phyloP scores from a whole-genome alignment of 2,329 filamentous ascomycete genomes.

The Aspergillus luchuensis region DNA sequence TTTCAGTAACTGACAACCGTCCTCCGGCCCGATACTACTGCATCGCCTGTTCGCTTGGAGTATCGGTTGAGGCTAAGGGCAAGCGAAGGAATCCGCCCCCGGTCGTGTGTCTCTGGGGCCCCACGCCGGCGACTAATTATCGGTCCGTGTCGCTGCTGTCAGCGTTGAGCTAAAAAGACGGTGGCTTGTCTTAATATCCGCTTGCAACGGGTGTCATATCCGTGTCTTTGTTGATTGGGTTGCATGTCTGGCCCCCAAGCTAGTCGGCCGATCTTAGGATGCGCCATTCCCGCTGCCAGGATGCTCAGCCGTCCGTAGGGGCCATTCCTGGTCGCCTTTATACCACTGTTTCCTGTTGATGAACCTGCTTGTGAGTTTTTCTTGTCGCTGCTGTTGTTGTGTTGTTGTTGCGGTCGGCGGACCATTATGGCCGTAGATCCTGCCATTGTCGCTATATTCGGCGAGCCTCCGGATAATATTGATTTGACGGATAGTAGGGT shows the following conservation, averaged over 20 bases:
- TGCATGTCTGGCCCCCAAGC: too few relatives aligned
- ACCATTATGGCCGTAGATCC: constrained; percentile 17
- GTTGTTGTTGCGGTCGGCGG: neutral
- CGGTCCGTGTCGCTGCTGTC: neutral
- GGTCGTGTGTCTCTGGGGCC: neutral
- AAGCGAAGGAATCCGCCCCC: neutral
- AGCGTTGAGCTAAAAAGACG: neutral
- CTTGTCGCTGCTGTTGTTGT: neutral
- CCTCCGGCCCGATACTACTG: too few relatives aligned
- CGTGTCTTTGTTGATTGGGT: too few relatives aligned
- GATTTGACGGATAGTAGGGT: constrained; percentile 12
- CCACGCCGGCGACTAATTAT: neutral
- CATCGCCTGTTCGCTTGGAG: too few relatives aligned
- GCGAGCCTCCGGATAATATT: constrained; percentile 11
- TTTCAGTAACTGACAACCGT: neutral
- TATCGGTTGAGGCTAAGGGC: neutral
- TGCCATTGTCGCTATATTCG: constrained; percentile 17
- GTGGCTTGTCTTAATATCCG: too few relatives aligned
- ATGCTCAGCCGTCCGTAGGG: too few relatives aligned
- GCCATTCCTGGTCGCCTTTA: too few relatives aligned
- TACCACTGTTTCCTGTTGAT: too few relatives aligned
- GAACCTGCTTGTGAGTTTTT: neutral
- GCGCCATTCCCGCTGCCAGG: too few relatives aligned
- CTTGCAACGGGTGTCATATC: too few relatives aligned
- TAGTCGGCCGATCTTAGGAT: too few relatives aligned